A percentile compares a stretch with the other conserved stretches of the same genome.
Conservation (phyloP, 2,329 filamentous ascomycete genomes). For the Aureobasidium sp. region DNA sequence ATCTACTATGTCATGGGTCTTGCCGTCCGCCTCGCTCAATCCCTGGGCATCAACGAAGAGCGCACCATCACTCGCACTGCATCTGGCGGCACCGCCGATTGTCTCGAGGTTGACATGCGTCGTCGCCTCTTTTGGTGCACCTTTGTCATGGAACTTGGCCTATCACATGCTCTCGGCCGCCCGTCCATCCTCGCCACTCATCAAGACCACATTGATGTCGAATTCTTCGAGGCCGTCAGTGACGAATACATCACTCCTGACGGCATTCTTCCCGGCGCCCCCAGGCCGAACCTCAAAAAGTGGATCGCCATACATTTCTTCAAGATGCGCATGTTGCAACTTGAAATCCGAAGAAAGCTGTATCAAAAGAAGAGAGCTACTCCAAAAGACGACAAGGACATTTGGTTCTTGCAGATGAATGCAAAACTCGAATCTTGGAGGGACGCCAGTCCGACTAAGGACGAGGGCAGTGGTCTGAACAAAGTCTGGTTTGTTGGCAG, state of each 20-base stretch:
- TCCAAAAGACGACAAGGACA: constrained; percentile 71
- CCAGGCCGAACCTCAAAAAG: constrained; percentile 67
- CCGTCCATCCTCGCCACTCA: constrained; percentile 78
- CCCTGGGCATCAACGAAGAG: constrained; percentile 80
- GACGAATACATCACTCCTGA: constrained; percentile 75
- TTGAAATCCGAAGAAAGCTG: constrained; percentile 77
- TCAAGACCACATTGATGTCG: constrained; percentile 76
- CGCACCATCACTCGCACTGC: constrained; percentile 68
- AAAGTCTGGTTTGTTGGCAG: constrained; percentile 67
- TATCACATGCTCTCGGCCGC: constrained; percentile 81
- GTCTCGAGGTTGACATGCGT: constrained; percentile 80
- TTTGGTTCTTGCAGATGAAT: constrained; percentile 80
- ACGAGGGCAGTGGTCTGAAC: constrained; percentile 63
- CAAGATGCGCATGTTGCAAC: constrained; percentile 80
- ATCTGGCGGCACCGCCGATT: constrained; percentile 54
- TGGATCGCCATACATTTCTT: constrained; percentile 87
- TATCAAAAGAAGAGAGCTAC: constrained; percentile 77
- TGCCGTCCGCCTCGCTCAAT: constrained; percentile 80
- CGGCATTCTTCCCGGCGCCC: constrained; percentile 63
- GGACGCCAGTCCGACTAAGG: constrained; percentile 64
- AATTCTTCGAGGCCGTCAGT: constrained; percentile 74
- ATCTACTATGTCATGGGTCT: constrained; percentile 91
- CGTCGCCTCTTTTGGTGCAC: constrained; percentile 84
- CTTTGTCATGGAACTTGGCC: constrained; percentile 77
- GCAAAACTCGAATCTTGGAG: constrained; percentile 74